Evolutionary conservation across 2,329 filamentous ascomycete genomes (phyloP).

Genomic region (Periconia sp.): DNA sequence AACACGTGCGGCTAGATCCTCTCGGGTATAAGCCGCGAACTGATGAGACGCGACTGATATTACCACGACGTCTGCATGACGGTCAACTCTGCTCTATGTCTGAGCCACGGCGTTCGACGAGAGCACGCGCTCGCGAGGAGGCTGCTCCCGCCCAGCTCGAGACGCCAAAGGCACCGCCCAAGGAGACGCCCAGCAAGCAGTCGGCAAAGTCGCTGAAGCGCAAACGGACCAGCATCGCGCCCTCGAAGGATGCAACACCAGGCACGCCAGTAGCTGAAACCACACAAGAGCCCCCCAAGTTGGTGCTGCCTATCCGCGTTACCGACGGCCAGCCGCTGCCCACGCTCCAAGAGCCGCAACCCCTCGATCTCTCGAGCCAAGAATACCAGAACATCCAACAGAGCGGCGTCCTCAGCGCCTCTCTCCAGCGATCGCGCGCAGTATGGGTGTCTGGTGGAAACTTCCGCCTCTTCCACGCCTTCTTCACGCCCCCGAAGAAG

Average conservation of each 20-base stretch:
- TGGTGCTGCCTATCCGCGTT: conserved; percentile 65
- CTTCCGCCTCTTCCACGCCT: conserved; percentile 46
- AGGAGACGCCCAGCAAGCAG: conserved; percentile 32
- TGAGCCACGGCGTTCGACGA: conserved; percentile 44
- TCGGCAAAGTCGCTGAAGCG: conserved; percentile 39
- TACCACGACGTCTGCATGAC: background rate
- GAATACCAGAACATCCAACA: conserved; percentile 78
- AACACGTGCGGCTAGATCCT: background rate
- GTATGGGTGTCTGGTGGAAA: conserved; percentile 45
- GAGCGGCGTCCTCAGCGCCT: conserved; percentile 77
- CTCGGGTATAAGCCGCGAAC: too few species aligned
- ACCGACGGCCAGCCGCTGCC: conserved; percentile 72
- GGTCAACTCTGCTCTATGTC: conserved; percentile 28
- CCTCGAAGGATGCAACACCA: conserved; percentile 31
- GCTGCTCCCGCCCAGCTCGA: conserved; percentile 31
- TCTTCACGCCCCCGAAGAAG: conserved; percentile 45
- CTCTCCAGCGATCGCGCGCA: conserved; percentile 73
- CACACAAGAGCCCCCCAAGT: conserved; percentile 19
- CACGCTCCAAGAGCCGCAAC: conserved; percentile 71
- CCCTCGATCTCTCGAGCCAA: conserved; percentile 64
- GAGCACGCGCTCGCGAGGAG: conserved; percentile 43
- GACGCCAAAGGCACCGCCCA: conserved; percentile 33
- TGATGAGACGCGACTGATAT: too few species aligned
- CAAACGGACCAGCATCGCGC: conserved; percentile 31
- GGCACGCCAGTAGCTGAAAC: conserved; percentile 27